Percentiles rank a stretch among this genome's conserved stretches.
phyloP scores from a whole-genome alignment of 768 basidiomycete species.

The Leccinum aurantiacum region DNA sequence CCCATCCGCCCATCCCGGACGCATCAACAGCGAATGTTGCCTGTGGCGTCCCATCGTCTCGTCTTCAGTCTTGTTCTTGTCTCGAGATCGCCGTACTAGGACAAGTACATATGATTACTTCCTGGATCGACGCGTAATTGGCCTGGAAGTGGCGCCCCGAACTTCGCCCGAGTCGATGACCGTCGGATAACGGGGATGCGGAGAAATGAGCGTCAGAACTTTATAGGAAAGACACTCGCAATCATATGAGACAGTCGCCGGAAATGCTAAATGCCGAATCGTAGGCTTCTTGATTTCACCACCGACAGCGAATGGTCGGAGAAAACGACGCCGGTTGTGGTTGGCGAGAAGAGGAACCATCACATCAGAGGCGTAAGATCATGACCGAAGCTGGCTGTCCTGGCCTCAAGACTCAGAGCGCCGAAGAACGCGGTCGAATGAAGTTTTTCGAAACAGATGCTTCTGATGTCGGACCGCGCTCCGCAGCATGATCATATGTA shows the following conservation, averaged over 20 bases:
- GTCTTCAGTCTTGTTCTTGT: slow-evolving; percentile 4
- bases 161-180: not conserved
- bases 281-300: slow-evolving; percentile 5
- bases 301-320: slow-evolving; percentile 9
- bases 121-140: not conserved
- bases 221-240: not conserved
- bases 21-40: not conserved
- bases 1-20: not conserved
- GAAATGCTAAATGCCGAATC: slow-evolving; percentile 11
- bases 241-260: not conserved
- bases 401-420: not conserved
- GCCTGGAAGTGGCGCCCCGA: not conserved
- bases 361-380: not conserved
- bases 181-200: not conserved
- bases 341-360: not conserved
- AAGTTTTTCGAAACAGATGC: not conserved
- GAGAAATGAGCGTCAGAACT: not conserved
- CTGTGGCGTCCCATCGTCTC: not conserved
- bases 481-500: not conserved
- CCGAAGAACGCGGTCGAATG: not conserved
- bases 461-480: not conserved
- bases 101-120: not conserved
- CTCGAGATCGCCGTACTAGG: not conserved
- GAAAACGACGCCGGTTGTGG: slow-evolving; percentile 6
- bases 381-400: not conserved